Base-by-base conservation (phyloP, 164 flowering plant species). In the Chimonanthus praecox region DNA sequence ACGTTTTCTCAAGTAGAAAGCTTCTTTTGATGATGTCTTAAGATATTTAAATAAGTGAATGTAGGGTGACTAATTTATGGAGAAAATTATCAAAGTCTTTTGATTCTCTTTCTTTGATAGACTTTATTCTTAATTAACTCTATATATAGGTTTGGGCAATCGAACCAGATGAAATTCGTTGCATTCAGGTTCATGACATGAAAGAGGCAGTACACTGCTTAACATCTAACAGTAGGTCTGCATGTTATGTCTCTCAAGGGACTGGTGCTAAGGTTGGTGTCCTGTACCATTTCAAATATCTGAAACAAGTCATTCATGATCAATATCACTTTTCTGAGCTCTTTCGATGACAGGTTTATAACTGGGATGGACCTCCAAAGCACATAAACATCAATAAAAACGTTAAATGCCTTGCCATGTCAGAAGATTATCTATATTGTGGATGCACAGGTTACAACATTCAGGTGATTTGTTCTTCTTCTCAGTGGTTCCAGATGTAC, bases 221-320 rank as follows among this genome's bases (percentile, higher is more conserved):
- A 71, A 71, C 80, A 73, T 90, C 87, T 62, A 81, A 86, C 69
- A 64, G 68, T 4, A 81, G 78, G 48, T 46, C 77, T 0, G 90
- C 87, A 33, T 88, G 87, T 79, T 91, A 82, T 80, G 72, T 85
- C 70, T 84, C 94, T 78, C 91, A 83, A 83, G 94, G 82, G 82
- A 75, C 88, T 49, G 93, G 97, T 68, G 82, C 87, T 44, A 91
- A 87, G 85, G 97, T 66, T n/a, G 16, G 15, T 54, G 18, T 64
- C 47, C 15, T 33, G 48, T 45, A 4, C 5, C n/a, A 72, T 33
- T 20, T 15, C 68, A 11, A 33, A 33, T 16, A 6, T 33, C 18
- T 54, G 60, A 54, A 69, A 8, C 33, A 44, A 76, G 18, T 3
- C 60, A 47, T 47, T 44, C 50, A 58, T 47, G n/a, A 7, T 71